A percentile compares a stretch with the other conserved stretches of the same genome.
phyloP scores from a whole-genome alignment of 1,284 basidiomycete genomes.

The Cryptococcus amylolentus region DNA sequence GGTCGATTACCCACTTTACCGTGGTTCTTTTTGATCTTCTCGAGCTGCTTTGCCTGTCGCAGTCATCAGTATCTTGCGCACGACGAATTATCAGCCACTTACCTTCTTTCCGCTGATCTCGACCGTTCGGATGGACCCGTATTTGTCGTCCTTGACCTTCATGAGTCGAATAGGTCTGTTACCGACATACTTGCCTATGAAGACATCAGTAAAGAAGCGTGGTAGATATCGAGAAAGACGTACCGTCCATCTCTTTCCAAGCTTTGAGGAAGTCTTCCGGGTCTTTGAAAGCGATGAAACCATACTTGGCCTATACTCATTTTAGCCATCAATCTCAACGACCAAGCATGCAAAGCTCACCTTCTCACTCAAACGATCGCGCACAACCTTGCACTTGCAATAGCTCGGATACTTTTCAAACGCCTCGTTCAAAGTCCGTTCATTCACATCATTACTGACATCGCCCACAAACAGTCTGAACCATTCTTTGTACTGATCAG shows the following conservation, averaged over 20 bases:
- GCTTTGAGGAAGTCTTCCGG: slow-evolving; percentile 97
- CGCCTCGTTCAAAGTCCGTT: slow-evolving; percentile 85
- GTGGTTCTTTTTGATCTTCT: slow-evolving; percentile 46
- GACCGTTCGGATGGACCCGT: slow-evolving; percentile 78
- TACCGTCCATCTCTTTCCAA: slow-evolving; percentile 99
- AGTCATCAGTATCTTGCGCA: neutral
- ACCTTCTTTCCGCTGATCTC: slow-evolving; percentile 54
- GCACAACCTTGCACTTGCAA: slow-evolving; percentile 88
- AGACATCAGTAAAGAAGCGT: neutral
- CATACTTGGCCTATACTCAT: slow-evolving; percentile 76
- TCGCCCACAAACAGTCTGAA: slow-evolving; percentile 98
- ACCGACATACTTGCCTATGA: slow-evolving; percentile 90
- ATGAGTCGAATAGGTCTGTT: slow-evolving; percentile 87
- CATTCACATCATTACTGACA: slow-evolving; percentile 95
- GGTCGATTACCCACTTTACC: slow-evolving; percentile 48
- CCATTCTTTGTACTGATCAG: slow-evolving; percentile 63
- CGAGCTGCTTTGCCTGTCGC: slow-evolving; percentile 41
- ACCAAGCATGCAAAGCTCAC: slow-evolving; percentile 48
- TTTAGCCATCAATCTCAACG: too few species aligned
- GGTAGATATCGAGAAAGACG: slow-evolving; percentile 35
- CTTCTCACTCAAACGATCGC: slow-evolving; percentile 86
- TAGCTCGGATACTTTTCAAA: slow-evolving; percentile 92
- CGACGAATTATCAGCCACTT: slow-evolving; percentile 6
- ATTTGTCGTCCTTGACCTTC: slow-evolving; percentile 83
- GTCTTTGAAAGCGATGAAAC: slow-evolving; percentile 96